These are phyloP conservation scores for Saturnispora zaruensis DNA, from an alignment of 805 yeast genomes.

Conservation along the genomic window DNA sequence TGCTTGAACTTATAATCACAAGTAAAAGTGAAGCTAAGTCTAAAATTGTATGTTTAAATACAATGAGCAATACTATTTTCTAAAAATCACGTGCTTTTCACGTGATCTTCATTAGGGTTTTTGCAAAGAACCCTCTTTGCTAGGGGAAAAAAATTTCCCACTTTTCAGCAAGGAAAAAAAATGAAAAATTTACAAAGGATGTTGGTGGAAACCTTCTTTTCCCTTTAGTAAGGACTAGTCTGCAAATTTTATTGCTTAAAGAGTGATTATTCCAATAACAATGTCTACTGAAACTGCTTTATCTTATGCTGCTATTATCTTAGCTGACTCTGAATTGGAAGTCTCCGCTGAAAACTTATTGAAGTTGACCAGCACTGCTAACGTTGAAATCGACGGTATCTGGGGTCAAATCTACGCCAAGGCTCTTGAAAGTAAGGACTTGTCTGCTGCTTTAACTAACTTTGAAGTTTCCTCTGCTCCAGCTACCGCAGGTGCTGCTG, in stretches of 20 bases:
- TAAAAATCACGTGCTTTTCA: slow-evolving; percentile 1
- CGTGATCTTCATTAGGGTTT: slow-evolving; percentile 1
- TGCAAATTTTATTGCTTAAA: slow-evolving; percentile 33
- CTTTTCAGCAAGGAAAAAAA: background rate
- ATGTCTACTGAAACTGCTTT: slow-evolving; percentile 89
- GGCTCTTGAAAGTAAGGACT: slow-evolving; percentile 74
- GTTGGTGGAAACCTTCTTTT: background rate
- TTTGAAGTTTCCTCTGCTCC: slow-evolving; percentile 44
- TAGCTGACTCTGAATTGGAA: slow-evolving; percentile 94
- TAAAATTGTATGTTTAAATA: no score
- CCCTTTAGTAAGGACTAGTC: slow-evolving; percentile 31
- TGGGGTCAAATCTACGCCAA: slow-evolving; percentile 80
- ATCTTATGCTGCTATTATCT: slow-evolving; percentile 96
- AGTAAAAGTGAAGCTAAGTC: background rate
- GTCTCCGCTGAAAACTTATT: slow-evolving; percentile 76
- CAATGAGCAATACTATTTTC: no score
- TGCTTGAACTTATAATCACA: no score
- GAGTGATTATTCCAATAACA: slow-evolving; percentile 35
- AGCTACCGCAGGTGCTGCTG: slow-evolving; percentile 41
- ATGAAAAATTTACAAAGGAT: background rate
- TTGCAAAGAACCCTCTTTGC: background rate
- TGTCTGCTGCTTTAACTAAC: slow-evolving; percentile 57
- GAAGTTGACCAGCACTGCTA: slow-evolving; percentile 68
- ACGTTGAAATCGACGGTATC: slow-evolving; percentile 65
- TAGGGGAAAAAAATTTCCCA: background rate